These are phyloP conservation scores for Pilaira anomala DNA, from an alignment of 192 early-diverging fungal species.

Conservation along the genomic window DNA sequence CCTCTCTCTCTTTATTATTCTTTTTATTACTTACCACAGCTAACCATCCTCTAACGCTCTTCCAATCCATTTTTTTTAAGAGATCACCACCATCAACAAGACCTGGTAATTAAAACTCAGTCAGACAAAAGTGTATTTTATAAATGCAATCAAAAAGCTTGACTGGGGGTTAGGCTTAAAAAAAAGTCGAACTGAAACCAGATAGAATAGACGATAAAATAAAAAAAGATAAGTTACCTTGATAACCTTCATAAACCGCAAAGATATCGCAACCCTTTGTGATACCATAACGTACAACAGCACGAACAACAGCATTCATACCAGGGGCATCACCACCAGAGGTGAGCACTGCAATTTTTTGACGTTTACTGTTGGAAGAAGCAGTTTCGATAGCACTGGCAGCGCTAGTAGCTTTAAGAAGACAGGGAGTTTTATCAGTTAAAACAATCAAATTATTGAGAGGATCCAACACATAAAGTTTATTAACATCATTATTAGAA, in stretches of 20 bases:
- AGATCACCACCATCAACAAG: constrained; percentile 89
- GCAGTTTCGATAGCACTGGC: constrained; percentile 6
- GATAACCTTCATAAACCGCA: constrained; percentile 94
- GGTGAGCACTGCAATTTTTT: constrained; percentile 91
- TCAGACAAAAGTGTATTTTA: not conserved
- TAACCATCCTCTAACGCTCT: constrained; percentile 87
- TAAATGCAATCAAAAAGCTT: not conserved
- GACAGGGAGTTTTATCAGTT: constrained; percentile 34
- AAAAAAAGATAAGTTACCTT: constrained; percentile 49
- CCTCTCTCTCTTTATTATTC: not conserved
- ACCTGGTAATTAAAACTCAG: constrained; percentile 45
- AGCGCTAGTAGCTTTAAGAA: not conserved
- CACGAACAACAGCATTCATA: constrained; percentile 95
- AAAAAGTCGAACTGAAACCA: no score
- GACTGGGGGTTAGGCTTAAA: no score
- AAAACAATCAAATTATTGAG: constrained; percentile 79
- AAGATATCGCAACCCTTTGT: constrained; percentile 79
- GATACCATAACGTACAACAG: constrained; percentile 85
- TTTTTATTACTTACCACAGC: constrained; percentile 55
- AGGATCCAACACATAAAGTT: constrained; percentile 67
- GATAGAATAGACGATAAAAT: not conserved
- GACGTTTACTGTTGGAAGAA: constrained; percentile 29
- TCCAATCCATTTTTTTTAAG: constrained; percentile 83
- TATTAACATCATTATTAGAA: constrained; percentile 12
- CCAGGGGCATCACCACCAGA: constrained; percentile 95